phyloP scores from a whole-genome alignment of 208 protist genomes.

The Leishmania major region DNA sequence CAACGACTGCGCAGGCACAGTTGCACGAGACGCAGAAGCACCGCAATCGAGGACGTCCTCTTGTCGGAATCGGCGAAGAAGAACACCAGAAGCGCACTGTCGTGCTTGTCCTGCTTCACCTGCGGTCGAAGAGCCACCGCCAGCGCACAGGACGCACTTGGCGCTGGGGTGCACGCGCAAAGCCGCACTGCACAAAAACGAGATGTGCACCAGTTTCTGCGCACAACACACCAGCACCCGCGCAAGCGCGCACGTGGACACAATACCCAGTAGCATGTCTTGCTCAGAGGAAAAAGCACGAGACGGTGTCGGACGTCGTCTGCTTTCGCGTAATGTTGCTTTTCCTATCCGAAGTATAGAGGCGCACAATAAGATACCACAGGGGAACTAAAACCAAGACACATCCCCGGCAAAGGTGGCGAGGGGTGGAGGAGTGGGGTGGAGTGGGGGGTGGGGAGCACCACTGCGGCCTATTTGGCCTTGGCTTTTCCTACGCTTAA shows the following conservation, averaged over 20 bases:
- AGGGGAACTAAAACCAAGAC: not conserved
- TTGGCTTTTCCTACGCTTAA: not conserved
- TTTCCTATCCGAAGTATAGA: not conserved
- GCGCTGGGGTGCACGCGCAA: not conserved
- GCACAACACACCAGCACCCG: not conserved
- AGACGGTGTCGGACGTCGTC: not conserved
- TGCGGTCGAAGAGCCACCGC: not conserved
- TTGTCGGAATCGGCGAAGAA: not conserved
- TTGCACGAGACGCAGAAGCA: not conserved
- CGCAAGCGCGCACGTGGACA: not conserved
- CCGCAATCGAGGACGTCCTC: not conserved
- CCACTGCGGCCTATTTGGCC: not conserved
- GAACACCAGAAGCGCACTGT: not conserved
- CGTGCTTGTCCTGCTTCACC: not conserved
- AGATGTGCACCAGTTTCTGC: not conserved
- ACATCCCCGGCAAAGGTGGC: not conserved
- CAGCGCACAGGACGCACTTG: not conserved
- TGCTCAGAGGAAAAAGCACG: too few species aligned
- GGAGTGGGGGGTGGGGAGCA: not conserved
- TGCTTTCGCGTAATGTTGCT: not conserved
- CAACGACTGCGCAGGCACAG: not conserved
- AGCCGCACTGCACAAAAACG: not conserved
- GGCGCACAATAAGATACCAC: not conserved
- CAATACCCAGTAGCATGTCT: not conserved
- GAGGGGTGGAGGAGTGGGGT: not conserved